phyloP scores from a whole-genome alignment of 768 basidiomycete species.

The Erythrobasidium yunnanense region DNA sequence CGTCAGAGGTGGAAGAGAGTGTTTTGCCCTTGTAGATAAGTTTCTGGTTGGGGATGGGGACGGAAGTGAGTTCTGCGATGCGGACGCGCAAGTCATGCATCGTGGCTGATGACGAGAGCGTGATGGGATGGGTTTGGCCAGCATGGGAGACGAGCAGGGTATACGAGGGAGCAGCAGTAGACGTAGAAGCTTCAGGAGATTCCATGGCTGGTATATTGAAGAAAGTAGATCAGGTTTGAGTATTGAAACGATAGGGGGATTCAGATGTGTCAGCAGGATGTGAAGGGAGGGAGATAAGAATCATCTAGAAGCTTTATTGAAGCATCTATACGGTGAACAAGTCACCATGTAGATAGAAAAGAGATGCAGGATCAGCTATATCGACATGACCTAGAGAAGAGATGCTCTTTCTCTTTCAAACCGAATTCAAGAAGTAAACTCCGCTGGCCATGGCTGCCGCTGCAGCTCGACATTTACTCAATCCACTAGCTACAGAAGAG shows the following conservation, averaged over 20 bases:
- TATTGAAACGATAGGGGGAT: too few species aligned
- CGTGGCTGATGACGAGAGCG: slow-evolving; percentile 5
- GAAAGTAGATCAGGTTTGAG: neutral
- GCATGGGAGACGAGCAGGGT: slow-evolving; percentile 1
- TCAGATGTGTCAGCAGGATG: neutral
- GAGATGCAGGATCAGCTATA: too few species aligned
- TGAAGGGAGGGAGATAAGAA: neutral
- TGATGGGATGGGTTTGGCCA: neutral
- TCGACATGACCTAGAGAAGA: neutral
- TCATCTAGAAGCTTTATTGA: neutral
- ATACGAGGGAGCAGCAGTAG: too few species aligned
- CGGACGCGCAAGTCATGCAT: neutral
- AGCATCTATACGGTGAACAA: too few species aligned
- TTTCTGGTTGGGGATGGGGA: slow-evolving; percentile 26
- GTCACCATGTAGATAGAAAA: too few species aligned
- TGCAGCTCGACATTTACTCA: slow-evolving; percentile 18
- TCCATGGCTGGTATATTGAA: neutral
- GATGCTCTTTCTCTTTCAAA: neutral
- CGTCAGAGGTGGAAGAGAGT: neutral
- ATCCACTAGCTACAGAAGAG: slow-evolving; percentile 16
- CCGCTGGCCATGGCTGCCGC: slow-evolving; percentile 7
- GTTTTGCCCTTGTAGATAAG: slow-evolving; percentile 31
- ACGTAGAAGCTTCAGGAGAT: neutral
- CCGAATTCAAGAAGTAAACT: neutral
- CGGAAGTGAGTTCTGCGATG: neutral